phyloP scores from a whole-genome alignment of 2,329 filamentous ascomycete species.

The Monosporascus cannonballus region DNA sequence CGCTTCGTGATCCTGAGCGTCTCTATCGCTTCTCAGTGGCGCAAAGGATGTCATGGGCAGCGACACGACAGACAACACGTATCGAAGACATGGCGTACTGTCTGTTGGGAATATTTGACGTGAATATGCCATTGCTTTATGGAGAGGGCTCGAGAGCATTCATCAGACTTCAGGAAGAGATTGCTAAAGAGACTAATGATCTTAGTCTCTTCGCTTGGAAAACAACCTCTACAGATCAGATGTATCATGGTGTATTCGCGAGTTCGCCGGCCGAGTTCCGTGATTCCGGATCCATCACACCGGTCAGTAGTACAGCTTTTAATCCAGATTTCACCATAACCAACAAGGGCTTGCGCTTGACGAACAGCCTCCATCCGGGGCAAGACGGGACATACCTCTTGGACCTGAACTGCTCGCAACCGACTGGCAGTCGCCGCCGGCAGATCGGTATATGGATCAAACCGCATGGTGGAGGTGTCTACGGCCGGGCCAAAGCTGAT shows the following conservation, averaged over 20 bases:
- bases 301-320: no score
- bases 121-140: constrained; percentile 5
- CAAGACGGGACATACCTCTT: no score
- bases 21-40: constrained; percentile 9
- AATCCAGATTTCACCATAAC: no score
- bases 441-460: no score
- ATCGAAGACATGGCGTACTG: constrained; percentile 6
- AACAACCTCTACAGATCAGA: not conserved
- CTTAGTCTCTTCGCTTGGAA: constrained; percentile 4
- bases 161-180: constrained; percentile 4
- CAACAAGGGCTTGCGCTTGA: no score
- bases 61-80: constrained; percentile 1
- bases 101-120: constrained; percentile 4
- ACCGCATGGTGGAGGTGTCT: no score
- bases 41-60: constrained; percentile 13
- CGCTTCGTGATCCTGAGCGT: constrained; percentile 4
- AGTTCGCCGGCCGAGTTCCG: not conserved
- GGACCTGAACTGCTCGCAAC: no score
- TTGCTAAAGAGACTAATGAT: not conserved
- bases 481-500: no score
- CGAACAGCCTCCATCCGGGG: no score
- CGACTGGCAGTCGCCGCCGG: no score
- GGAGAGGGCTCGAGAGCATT: constrained; percentile 5
- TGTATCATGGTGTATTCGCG: not conserved
- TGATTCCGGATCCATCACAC: no score